These are phyloP conservation scores for Ogataea polymorpha DNA, from an alignment of 805 yeast species.

Conservation along the genomic window DNA sequence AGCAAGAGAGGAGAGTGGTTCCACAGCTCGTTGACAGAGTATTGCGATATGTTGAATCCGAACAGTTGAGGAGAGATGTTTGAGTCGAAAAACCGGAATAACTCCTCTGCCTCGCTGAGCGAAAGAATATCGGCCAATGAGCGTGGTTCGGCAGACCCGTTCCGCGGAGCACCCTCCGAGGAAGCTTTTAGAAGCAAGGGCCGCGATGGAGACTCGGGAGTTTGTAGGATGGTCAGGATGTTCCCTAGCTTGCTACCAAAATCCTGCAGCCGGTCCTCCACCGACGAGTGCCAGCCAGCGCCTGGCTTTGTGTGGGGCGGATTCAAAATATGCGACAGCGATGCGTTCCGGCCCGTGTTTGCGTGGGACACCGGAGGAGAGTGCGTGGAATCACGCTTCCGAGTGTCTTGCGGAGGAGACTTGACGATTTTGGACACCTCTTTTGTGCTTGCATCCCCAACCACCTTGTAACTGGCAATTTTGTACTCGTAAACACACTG, in stretches of 20 bases:
- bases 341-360: neutral
- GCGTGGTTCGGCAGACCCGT: neutral
- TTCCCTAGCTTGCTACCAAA: constrained; percentile 39
- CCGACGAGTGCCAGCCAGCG: constrained; percentile 33
- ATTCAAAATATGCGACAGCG: constrained; percentile 19
- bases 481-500: constrained; percentile 58
- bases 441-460: constrained; percentile 21
- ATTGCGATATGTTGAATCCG: constrained; percentile 57
- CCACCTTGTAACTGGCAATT: constrained; percentile 42
- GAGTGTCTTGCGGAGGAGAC: neutral
- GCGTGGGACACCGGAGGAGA: neutral
- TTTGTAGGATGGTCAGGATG: constrained; percentile 35
- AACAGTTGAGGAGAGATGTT: constrained; percentile 62
- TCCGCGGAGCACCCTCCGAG: constrained; percentile 3
- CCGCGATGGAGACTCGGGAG: constrained; percentile 4
- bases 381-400: neutral
- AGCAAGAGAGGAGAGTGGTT: constrained; percentile 53
- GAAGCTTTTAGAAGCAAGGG: constrained; percentile 2
- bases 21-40: constrained; percentile 51
- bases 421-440: neutral
- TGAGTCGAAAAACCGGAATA: constrained; percentile 49
- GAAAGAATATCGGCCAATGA: constrained; percentile 21
- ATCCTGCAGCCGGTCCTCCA: constrained; percentile 38
- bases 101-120: constrained; percentile 38
- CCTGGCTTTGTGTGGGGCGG: constrained; percentile 5